These are phyloP conservation scores for Lactarius vividus DNA, from an alignment of 768 basidiomycete genomes.

Conservation along the genomic window DNA sequence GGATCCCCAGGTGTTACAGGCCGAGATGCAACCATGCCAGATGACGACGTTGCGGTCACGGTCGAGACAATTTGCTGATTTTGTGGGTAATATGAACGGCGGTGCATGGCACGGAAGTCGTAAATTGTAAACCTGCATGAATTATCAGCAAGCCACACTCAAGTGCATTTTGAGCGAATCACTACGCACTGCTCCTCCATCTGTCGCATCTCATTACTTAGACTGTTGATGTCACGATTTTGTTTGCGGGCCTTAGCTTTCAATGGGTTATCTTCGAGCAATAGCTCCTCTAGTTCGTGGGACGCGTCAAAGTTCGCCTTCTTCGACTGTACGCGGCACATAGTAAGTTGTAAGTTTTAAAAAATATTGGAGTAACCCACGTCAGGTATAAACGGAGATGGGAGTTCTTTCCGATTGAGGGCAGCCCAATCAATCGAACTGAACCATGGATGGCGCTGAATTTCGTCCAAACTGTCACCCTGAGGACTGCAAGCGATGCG, in stretches of 20 bases:
- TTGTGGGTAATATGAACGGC: slow-evolving; percentile 87
- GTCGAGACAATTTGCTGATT: slow-evolving; percentile 64
- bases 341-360: slow-evolving; percentile 13
- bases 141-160: slow-evolving; percentile 13
- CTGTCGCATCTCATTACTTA: slow-evolving; percentile 90
- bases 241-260: slow-evolving; percentile 92
- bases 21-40: slow-evolving; percentile 66
- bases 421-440: slow-evolving; percentile 84
- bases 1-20: slow-evolving; percentile 57
- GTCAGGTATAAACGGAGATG: slow-evolving; percentile 88
- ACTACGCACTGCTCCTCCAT: slow-evolving; percentile 93
- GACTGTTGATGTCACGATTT: slow-evolving; percentile 73
- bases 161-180: background rate
- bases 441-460: slow-evolving; percentile 87
- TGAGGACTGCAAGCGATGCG: slow-evolving; percentile 81
- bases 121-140: slow-evolving; percentile 77
- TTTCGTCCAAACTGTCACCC: slow-evolving; percentile 75
- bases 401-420: slow-evolving; percentile 69
- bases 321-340: slow-evolving; percentile 67
- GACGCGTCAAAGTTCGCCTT: slow-evolving; percentile 99
- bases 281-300: slow-evolving; percentile 92
- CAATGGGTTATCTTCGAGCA: slow-evolving; percentile 94
- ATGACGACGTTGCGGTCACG: slow-evolving; percentile 72
- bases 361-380: slow-evolving; percentile 42
- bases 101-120: slow-evolving; percentile 89